Conservation (phyloP, 108 stramenopile genomes). For the Cyclotella kingstonii region DNA sequence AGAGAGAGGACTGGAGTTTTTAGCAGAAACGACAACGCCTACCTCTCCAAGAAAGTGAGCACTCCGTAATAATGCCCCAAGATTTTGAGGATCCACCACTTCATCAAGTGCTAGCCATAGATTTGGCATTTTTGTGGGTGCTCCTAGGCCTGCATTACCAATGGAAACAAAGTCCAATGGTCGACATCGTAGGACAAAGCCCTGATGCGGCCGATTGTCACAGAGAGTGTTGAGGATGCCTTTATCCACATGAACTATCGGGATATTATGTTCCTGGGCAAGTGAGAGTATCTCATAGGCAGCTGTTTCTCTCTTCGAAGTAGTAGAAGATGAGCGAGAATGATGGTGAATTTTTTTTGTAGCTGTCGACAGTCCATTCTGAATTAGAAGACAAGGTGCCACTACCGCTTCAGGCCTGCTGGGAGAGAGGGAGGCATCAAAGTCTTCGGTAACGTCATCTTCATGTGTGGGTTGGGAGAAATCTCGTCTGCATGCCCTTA, state of each 20-base stretch:
- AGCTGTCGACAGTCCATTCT: constrained; percentile 39
- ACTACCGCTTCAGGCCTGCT: constrained; percentile 72
- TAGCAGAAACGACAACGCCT: constrained; percentile 75
- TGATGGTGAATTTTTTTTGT: constrained; percentile 20
- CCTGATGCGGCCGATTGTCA: constrained; percentile 91
- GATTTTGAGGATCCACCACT: constrained; percentile 92
- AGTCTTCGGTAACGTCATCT: constrained; percentile 6
- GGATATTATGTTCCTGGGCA: constrained; percentile 53
- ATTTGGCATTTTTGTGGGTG: constrained; percentile 21
- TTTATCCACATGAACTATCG: constrained; percentile 75
- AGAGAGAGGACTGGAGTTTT: constrained; percentile 85
- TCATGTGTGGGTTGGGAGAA: constrained; percentile 45
- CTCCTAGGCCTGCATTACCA: constrained; percentile 51
- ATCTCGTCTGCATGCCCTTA: constrained; percentile 63
- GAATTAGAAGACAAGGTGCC: constrained; percentile 75
- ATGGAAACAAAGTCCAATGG: constrained; percentile 61
- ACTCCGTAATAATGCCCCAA: constrained; percentile 84
- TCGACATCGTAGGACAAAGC: constrained; percentile 79
- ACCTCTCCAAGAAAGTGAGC: constrained; percentile 80
- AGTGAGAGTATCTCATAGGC: constrained; percentile 54
- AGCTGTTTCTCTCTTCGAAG: constrained; percentile 49
- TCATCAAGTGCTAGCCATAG: constrained; percentile 90
- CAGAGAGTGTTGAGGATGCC: constrained; percentile 82
- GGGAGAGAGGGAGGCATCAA: constrained; percentile 1
- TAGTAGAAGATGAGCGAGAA: constrained; percentile 46